phyloP scores from a whole-genome alignment of 345 rosid genomes.

The Eucalyptus virginea region DNA sequence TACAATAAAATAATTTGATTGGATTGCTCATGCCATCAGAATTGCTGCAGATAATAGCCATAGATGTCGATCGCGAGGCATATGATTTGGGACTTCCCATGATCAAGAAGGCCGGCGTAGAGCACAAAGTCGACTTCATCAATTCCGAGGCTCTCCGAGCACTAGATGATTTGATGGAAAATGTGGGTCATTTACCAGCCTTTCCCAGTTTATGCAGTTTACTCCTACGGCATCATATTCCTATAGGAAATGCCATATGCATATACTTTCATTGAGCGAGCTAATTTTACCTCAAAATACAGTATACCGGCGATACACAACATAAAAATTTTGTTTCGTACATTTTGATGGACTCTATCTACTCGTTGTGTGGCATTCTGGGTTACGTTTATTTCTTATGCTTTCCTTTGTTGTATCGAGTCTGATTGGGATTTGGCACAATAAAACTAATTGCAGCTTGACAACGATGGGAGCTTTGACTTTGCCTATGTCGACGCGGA shows the following conservation, averaged over 20 bases:
- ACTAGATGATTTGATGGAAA: slow-evolving; percentile 16
- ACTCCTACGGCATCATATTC: background rate
- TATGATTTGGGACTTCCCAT: slow-evolving; percentile 27
- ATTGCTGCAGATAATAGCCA: slow-evolving; percentile 1
- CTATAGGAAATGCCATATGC: background rate
- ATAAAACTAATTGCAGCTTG: background rate
- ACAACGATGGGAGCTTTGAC: slow-evolving; percentile 33
- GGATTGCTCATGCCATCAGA: background rate
- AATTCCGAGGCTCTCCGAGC: slow-evolving; percentile 18
- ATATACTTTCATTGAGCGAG: background rate
- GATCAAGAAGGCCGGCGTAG: slow-evolving; percentile 26
- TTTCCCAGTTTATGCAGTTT: background rate
- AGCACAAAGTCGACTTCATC: slow-evolving; percentile 23
- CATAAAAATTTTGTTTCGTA: background rate
- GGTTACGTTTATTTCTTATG: background rate
- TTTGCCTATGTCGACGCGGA: slow-evolving; percentile 51
- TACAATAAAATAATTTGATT: background rate
- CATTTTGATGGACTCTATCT: background rate
- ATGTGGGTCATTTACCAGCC: slow-evolving; percentile 4
- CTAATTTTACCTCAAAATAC: background rate
- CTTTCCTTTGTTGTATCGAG: background rate
- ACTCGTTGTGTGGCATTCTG: background rate
- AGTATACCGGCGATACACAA: background rate
- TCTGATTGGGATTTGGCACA: background rate
- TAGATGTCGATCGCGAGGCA: slow-evolving; percentile 15